A percentile compares a stretch with the other conserved stretches of the same genome.
Conservation (phyloP, 345 rosid genomes). For the Citrus mangshanensis region DNA sequence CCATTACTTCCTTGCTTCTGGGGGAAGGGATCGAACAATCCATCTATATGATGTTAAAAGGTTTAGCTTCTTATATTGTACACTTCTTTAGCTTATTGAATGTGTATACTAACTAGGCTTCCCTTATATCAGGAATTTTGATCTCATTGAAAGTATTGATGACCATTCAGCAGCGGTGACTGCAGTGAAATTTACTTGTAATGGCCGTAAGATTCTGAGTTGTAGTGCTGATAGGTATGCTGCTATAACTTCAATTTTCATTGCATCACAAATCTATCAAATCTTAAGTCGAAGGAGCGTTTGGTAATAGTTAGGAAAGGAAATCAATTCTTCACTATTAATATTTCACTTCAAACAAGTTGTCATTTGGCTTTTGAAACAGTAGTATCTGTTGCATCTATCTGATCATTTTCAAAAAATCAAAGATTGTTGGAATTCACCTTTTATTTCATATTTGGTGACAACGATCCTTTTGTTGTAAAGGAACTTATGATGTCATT, state of each 20-base stretch:
- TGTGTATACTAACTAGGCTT: slow-evolving; percentile 20
- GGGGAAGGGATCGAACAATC: slow-evolving; percentile 68
- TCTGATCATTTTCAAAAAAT: slow-evolving; percentile 5
- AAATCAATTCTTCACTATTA: slow-evolving; percentile 4
- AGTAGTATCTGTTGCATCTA: not conserved
- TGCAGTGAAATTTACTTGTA: slow-evolving; percentile 57
- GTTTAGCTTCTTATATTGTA: slow-evolving; percentile 28
- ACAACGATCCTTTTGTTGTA: not conserved
- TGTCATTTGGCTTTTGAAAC: slow-evolving; percentile 3
- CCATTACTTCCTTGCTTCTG: slow-evolving; percentile 65
- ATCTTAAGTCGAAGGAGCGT: not conserved
- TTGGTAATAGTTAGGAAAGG: not conserved
- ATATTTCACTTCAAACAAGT: slow-evolving; percentile 1
- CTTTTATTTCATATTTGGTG: not conserved
- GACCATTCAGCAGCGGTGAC: slow-evolving; percentile 80
- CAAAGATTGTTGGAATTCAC: not conserved
- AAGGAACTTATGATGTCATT: not conserved
- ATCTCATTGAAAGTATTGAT: slow-evolving; percentile 51
- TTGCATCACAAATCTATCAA: not conserved
- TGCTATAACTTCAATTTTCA: not conserved
- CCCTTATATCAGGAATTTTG: slow-evolving; percentile 59
- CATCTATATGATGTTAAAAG: slow-evolving; percentile 75
- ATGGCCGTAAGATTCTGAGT: slow-evolving; percentile 59
- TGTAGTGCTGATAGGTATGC: slow-evolving; percentile 82
- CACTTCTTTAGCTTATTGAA: slow-evolving; percentile 15